Percentiles rank a stretch among this genome's conserved stretches.
These are phyloP conservation scores for Hippophae rhamnoides DNA, from an alignment of 306 rosid genomes.

Conservation along the genomic window DNA sequence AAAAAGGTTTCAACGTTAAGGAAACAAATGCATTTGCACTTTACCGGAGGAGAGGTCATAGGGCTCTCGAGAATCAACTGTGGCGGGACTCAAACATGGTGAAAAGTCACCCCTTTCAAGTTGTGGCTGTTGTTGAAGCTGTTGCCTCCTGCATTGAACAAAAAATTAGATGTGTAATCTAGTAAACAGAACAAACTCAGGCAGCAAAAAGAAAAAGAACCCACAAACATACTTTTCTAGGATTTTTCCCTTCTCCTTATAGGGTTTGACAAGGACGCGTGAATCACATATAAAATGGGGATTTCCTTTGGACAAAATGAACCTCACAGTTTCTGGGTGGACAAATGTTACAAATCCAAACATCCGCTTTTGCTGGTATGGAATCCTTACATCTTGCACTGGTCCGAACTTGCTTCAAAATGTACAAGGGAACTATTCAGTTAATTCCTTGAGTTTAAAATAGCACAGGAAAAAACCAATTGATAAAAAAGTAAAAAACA, in stretches of 20 bases:
- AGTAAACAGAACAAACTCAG: not conserved
- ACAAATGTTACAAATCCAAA: conserved; percentile 94
- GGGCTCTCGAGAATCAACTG: conserved; percentile 34
- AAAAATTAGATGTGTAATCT: conserved; percentile 2
- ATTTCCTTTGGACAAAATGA: conserved; percentile 81
- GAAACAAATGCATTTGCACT: not conserved
- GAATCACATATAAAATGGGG: conserved; percentile 97
- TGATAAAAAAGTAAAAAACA: too few species aligned
- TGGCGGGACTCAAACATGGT: conserved; percentile 44
- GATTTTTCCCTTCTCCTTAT: conserved; percentile 95
- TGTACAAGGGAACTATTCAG: conserved; percentile 17
- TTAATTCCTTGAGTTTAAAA: conserved; percentile 9
- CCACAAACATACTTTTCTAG: conserved; percentile 55
- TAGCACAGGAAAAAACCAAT: too few species aligned
- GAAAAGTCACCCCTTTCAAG: conserved; percentile 45
- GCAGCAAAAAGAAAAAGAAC: not conserved
- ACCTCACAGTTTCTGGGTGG: conserved; percentile 85
- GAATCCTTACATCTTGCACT: conserved; percentile 96
- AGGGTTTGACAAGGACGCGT: conserved; percentile 95
- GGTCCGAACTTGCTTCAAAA: conserved; percentile 83
- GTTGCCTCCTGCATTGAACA: conserved; percentile 41
- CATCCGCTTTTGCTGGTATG: conserved; percentile 97
- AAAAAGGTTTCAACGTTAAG: not conserved
- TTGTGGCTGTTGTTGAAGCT: conserved; percentile 38
- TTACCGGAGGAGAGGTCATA: conserved; percentile 34